Base-by-base conservation (phyloP, 805 yeast genomes). In the Candida pseudofarinosa region DNA sequence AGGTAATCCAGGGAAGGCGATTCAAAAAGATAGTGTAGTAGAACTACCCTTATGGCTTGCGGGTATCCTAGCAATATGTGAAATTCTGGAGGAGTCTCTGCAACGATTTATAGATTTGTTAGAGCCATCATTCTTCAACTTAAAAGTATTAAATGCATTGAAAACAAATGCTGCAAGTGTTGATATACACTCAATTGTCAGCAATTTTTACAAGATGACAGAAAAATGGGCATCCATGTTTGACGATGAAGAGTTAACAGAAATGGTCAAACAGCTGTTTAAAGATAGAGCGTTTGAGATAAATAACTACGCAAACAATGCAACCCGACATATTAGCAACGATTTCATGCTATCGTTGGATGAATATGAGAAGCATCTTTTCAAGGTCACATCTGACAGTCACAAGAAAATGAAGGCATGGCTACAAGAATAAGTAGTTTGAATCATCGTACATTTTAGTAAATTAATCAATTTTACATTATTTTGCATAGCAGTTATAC, bases 1-100 rank as follows among this genome's bases (percentile, higher is more conserved):
- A 54, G 88, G 90, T 5, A 79, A 83, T 46, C 86, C 88, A 1
- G 87, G 85, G 1, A 74, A 79, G 48, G 58, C 80, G 46, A 68
- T 83, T 23, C 63, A 67, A 42, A 73, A 78, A 52, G 81, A 80
- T 28, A 72, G 89, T 2, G 81, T 80, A 53, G 54, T 88, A 3
- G 90, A 86, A 44, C 69, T 91, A 18, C 98, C 98, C 0, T 61
- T 89, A 20, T 91, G 98, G 98, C 63, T 91, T 33, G 95, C 96
- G 0, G 82, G 82, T 45, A 76, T 85, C 1, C 65, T 90, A 26
- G 96, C 96, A 0, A 58, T 49, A 35, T 67, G 62, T 49, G 59
- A 58, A 26, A 50, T 60, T 28, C 60, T 54, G 57, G 71, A 63
- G 19, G 65, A 58, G 10, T 60, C 63, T 0, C 67, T 61, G 12